Conservation (phyloP, 129 eudicot species). For the Ambrosia artemisiifolia region DNA sequence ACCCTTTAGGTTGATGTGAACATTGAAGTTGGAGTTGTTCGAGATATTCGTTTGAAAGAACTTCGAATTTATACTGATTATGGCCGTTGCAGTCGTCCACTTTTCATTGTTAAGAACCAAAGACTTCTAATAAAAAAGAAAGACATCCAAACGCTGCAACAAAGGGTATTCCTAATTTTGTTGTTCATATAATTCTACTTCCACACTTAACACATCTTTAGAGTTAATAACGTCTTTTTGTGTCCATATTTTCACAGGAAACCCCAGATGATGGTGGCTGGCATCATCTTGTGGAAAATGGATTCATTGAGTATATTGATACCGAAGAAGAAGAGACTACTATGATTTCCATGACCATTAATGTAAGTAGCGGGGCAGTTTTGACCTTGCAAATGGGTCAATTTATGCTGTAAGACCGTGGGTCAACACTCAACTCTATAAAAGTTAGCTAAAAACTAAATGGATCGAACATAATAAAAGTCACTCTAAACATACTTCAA, state of each 20-base stretch:
- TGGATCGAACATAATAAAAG: neutral
- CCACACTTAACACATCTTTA: neutral
- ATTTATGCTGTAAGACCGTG: neutral
- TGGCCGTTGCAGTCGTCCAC: constrained; percentile 98
- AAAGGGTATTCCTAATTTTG: constrained; percentile 44
- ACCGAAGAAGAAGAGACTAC: constrained; percentile 99
- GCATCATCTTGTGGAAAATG: constrained; percentile 84
- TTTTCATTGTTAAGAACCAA: constrained; percentile 93
- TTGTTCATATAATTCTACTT: neutral
- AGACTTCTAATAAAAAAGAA: constrained; percentile 79
- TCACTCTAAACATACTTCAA: neutral
- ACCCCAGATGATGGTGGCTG: constrained; percentile 88
- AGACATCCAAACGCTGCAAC: constrained; percentile 80
- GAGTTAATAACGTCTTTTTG: neutral
- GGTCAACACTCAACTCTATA: neutral
- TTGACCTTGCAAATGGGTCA: neutral
- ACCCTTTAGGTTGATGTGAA: constrained; percentile 67
- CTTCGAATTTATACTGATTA: constrained; percentile 89
- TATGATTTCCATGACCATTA: constrained; percentile 97
- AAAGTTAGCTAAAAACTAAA: neutral
- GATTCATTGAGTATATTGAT: constrained; percentile 84
- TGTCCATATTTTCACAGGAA: constrained; percentile 45
- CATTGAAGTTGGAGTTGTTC: constrained; percentile 93
- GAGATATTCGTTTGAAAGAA: constrained; percentile 89
- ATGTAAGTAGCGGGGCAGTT: constrained; percentile 39